Evolutionary conservation across 805 yeast genomes (phyloP), one percentile per base, ranked within the genome.

Genomic region (Zygosaccharomyces bailii): DNA sequence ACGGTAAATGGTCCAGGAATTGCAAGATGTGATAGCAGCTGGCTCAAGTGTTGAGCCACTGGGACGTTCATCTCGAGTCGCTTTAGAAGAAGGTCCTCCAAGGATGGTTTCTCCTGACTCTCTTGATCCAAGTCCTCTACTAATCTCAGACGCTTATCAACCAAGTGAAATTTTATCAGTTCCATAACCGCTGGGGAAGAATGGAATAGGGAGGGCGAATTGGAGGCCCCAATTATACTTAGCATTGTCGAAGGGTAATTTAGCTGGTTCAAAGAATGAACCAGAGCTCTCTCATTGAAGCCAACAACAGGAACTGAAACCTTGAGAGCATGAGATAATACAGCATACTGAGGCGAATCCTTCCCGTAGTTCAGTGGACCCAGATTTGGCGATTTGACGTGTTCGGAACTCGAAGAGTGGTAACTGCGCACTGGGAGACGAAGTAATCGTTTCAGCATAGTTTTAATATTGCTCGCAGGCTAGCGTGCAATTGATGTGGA

Each of bases 1-100:
- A 67, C 55, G 24, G 83, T 37, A 59, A 86, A 83, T 41, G 74
- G 72, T 23, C 67, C 60, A 1, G 96, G 96, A 19, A 78, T 61
- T 5, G 82, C 67, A 64, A 88, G 70, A 39, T 78, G 74, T 0
- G 84, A 76, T 46, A 89, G 69, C 34, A 69, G 41, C 33, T 62
- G 67, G 5, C 61, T 49, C 25, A 69, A 45, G 48, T 70, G 64
- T 24, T 54, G 44, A 50, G 61, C 61, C 55, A 70, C 46, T 43
- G 69, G 69, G 4, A 53, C 46, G 51, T 72, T 77, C 60, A 66
- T 78, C 56, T 60, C 68, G 49, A 78, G 66, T 59, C 83, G 69
- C 49, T 66, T 70, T 54, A 72, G 68, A 44, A 75, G 63, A 32
- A 78, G 61, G 44, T 66, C 68, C 38, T 71, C 71, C 25, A 74